Base-by-base conservation (phyloP, 75 land plant species). In the Isoetes taiwanensis region DNA sequence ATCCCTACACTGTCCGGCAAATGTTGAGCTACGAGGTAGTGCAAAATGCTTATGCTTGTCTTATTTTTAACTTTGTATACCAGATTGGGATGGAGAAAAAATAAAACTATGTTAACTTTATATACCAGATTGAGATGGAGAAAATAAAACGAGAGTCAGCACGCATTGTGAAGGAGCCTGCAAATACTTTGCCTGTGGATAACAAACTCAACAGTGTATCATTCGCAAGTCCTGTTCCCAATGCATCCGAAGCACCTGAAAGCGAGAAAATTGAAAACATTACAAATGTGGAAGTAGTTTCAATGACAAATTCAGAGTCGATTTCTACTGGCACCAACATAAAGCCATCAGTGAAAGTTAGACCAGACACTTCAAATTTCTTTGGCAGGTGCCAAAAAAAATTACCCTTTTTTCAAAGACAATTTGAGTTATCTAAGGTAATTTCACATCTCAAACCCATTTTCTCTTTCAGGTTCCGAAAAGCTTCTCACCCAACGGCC, bases 11-110 rank as follows among this genome's bases (percentile, higher is more conserved):
- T 23, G 54, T 80, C 58, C 82, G 78, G 67, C 88, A 91, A 39
- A 57, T 91, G 30, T 52, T 91, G 64, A 66, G 78, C 32, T 88
- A 91, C 52, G 88, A 91, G 94, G 97, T 90, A 33, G 39, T 17
- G 28, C 35, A 20, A 33, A 31, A 43, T 33, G 26, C 0, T 20
- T 19, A 34, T n/a, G 25, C 3, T 10, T 29, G 24, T 64, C 23
- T 64, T 26, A 34, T 1, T 42, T 11, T 35, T 61, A 21, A 33
- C 9, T 8, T 42, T 30, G 21, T 19, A 21, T 25, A 25, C 41
- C 16, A 43, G 21, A 21, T 31, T 56, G 39, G 9, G 19, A 32
- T 11, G 20, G 32, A 26, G 17, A 3, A 75, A 75, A 75, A 70
- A 54, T 43, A 24, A 54, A 23, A 5, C 57, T 14, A 14, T 5